These are phyloP conservation scores for Zygosaccharomyces pseudorouxii DNA, from an alignment of 805 yeast species.

Conservation along the genomic window DNA sequence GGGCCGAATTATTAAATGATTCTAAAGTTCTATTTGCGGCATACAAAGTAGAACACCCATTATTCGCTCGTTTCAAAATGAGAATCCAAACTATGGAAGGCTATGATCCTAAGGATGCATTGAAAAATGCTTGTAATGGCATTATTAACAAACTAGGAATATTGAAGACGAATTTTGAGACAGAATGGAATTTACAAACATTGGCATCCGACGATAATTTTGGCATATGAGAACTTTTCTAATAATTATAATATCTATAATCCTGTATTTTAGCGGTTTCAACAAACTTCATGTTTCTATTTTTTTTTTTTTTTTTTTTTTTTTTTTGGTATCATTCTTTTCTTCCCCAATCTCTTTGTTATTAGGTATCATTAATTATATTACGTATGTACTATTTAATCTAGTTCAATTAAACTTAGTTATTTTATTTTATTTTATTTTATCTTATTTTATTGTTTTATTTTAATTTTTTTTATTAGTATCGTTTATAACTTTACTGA, in stretches of 20 bases:
- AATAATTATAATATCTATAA: neutral
- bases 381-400: conserved; percentile 1
- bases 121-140: conserved; percentile 82
- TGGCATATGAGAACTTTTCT: conserved; percentile 10
- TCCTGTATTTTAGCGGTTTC: neutral
- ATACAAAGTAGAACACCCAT: conserved; percentile 95
- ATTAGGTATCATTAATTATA: conserved; percentile 1
- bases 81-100: conserved; percentile 96
- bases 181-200: conserved; percentile 90
- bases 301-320: neutral
- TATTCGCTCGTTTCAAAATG: conserved; percentile 91
- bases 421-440: no score
- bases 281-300: neutral
- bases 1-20: conserved; percentile 82
- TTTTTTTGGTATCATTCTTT: no score
- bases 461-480: neutral
- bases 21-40: conserved; percentile 93
- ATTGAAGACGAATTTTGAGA: conserved; percentile 71
- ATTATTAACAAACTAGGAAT: conserved; percentile 74
- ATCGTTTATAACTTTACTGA: neutral
- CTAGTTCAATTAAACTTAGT: no score
- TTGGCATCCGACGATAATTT: conserved; percentile 50
- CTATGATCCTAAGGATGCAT: conserved; percentile 84
- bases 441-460: neutral
- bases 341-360: no score